Evolutionary conservation across 2,329 filamentous ascomycete species (phyloP), one percentile per base, ranked within the genome.

Genomic region (Pseudocercospora macadamiae): DNA sequence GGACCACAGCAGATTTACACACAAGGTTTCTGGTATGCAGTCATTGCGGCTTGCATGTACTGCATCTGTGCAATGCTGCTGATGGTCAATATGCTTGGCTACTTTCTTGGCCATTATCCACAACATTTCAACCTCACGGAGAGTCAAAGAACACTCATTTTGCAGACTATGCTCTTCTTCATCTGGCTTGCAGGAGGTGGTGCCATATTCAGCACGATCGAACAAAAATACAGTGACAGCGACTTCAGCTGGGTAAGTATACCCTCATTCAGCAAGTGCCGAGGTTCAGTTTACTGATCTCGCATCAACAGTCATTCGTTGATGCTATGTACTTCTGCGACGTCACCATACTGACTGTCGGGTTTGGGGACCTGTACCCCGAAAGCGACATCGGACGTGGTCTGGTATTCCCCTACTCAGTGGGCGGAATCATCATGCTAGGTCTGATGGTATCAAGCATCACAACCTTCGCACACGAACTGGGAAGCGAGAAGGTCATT

Each of bases 121-220:
- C 88, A 90, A 66, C 87, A 91, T 68, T 96, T 96, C 66, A 79
- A 82, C 3, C 80, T 96, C 21, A 93, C 89, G 0, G 84, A 87
- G 54, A 89, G 88, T 61, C 93, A 97, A 73, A 84, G 93, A 8
- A 96, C 91, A 0, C 78, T 97, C 19, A 96, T 97, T 80, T 76
- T 96, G 25, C 93, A 97, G 74, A 96, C 91, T 1, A 96, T 96
- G 74, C 79, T 89, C 55, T 90, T 96, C 70, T 87, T 96, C 52
- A 76, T 90, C 48, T 96, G 95, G 79, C 78, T 97, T 0, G 86
- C 90, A 0, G 75, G 91, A 2, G 93, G 93, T 0, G 91, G 88
- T 0, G 83, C 87, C 0, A 77, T 96, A 0, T 96, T 95, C 70
- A 85, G 86, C 4, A 79, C 78, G 1, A 82, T 95, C 2, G 88